These are phyloP conservation scores for Syzygium aqueum DNA, from an alignment of 345 rosid species.

Conservation along the genomic window DNA sequence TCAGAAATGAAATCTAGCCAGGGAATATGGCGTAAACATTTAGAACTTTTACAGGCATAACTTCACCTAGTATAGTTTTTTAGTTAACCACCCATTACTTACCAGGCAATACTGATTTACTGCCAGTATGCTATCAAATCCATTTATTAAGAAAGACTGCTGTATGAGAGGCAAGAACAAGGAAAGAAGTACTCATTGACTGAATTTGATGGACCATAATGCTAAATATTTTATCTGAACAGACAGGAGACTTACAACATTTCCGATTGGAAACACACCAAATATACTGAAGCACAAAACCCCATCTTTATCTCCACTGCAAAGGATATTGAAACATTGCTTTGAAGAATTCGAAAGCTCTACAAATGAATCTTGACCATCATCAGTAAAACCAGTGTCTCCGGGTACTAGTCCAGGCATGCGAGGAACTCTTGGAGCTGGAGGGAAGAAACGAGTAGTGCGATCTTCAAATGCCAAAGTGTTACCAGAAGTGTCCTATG, in stretches of 20 bases:
- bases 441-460: constrained; percentile 80
- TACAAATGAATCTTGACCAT: constrained; percentile 65
- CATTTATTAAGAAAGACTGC: not conserved
- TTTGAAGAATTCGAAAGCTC: constrained; percentile 64
- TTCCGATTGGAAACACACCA: constrained; percentile 87
- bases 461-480: constrained; percentile 62
- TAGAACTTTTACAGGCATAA: no score
- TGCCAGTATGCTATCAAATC: not conserved
- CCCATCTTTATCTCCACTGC: constrained; percentile 89
- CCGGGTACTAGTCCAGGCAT: constrained; percentile 77
- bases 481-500: constrained; percentile 33
- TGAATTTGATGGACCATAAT: not conserved
- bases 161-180: not conserved
- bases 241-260: constrained; percentile 51
- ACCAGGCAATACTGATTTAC: not conserved
- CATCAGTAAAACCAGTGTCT: constrained; percentile 76
- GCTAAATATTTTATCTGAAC: no score
- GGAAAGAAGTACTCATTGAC: not conserved
- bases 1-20: not conserved
- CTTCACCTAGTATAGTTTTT: not conserved
- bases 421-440: constrained; percentile 78
- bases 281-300: constrained; percentile 75
- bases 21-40: not conserved
- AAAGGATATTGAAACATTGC: constrained; percentile 76
- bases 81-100: not conserved